Base-by-base conservation (phyloP, 1,139 yeast genomes). In the Debaryomycetaceae sp. region DNA sequence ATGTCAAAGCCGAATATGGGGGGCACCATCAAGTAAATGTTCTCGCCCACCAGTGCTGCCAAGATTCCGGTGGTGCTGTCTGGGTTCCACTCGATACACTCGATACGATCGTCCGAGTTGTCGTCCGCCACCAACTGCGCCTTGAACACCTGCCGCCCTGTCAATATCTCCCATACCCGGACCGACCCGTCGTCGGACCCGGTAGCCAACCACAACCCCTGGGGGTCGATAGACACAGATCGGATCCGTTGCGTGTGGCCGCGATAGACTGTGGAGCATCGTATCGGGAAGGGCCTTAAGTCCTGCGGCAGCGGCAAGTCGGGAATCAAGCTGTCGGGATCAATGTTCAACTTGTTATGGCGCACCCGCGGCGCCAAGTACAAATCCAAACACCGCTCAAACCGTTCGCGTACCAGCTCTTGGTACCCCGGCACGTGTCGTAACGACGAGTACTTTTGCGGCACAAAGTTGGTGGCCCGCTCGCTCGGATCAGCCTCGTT, bases 121-220 rank as follows among this genome's bases (percentile, higher is more conserved):
- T 68, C 71, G 25, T 61, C 62, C 23, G 63, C 68, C 25, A 75
- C 57, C 15, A 81, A 56, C 32, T 63, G 62, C 16, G 74, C 63
- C 37, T 74, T 69, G 68, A 73, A 83, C 29, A 90, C 81, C 60
- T 87, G 93, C 57, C 98, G 76, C 28, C 98, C 99, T 4, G 97
- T 85, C 35, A 86, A 63, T 12, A 86, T 75, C 59, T 92, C 99
- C 98, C 98, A 90, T 13, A 90, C 69, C 44, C 95, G 70, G n/a
- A 90, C 86, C 16, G 87, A 71, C 29, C 96, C 97, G 52, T 90
- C 99, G 51, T 90, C 98, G 16, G 95, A 82, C 32, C 97, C 98
- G 7, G 98, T 90, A 15, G 98, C 98, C 38, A 90, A 63, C 90
- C 95, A 90, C 44, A 81, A 66, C 6, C 98, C 99, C 30, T 77